Percentiles rank a stretch among this genome's conserved stretches.
phyloP scores from a whole-genome alignment of 2,329 filamentous ascomycete genomes.

The Fusarium sp. region DNA sequence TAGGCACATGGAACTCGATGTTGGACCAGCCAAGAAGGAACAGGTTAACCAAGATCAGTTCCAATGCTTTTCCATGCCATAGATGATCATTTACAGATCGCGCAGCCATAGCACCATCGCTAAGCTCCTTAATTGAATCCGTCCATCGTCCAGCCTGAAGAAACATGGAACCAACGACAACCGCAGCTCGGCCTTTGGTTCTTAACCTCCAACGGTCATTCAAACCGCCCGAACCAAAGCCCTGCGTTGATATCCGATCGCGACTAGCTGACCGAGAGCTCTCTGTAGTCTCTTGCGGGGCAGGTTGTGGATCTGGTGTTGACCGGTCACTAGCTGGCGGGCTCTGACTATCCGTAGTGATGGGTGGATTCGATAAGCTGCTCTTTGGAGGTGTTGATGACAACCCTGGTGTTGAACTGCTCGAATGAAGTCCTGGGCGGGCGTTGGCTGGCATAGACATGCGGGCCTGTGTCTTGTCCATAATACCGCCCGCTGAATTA shows the following conservation, averaged over 20 bases:
- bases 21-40: slow-evolving; percentile 86
- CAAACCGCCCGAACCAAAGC: slow-evolving; percentile 76
- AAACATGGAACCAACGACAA: slow-evolving; percentile 86
- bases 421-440: slow-evolving; percentile 53
- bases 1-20: slow-evolving; percentile 81
- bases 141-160: slow-evolving; percentile 90
- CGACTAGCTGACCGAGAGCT: slow-evolving; percentile 61
- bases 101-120: slow-evolving; percentile 80
- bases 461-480: slow-evolving; percentile 71
- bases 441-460: slow-evolving; percentile 83
- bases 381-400: slow-evolving; percentile 63
- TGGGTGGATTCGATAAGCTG: slow-evolving; percentile 58
- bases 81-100: slow-evolving; percentile 87
- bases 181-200: slow-evolving; percentile 80
- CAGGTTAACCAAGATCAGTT: slow-evolving; percentile 84
- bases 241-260: slow-evolving; percentile 71
- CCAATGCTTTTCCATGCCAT: slow-evolving; percentile 97
- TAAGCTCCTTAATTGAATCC: slow-evolving; percentile 85
- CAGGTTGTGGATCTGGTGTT: slow-evolving; percentile 53
- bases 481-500: slow-evolving; percentile 60
- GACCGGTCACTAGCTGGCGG: slow-evolving; percentile 48
- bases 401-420: slow-evolving; percentile 57
- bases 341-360: slow-evolving; percentile 59
- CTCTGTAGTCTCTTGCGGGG: slow-evolving; percentile 53
- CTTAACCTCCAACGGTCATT: slow-evolving; percentile 83